phyloP scores from a whole-genome alignment of 2,329 filamentous ascomycete species.

The Aspergillus alliaceus region DNA sequence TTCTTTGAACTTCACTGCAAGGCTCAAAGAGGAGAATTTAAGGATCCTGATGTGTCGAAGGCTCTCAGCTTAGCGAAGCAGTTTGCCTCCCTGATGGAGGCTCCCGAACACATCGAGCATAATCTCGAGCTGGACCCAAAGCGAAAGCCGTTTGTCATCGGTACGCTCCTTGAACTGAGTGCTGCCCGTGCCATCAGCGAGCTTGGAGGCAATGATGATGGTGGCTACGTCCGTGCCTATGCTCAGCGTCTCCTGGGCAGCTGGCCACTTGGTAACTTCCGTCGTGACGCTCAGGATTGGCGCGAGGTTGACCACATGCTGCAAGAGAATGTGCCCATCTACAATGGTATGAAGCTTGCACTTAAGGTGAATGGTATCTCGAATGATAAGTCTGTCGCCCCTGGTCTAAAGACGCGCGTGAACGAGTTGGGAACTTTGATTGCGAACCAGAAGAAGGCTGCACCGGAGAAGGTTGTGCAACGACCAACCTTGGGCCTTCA shows the following conservation, averaged over 20 bases:
- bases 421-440: conserved; percentile 56
- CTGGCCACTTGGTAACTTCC: conserved; percentile 29
- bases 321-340: conserved; percentile 35
- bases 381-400: conserved; percentile 23
- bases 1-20: conserved; percentile 40
- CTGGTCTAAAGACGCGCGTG: conserved; percentile 24
- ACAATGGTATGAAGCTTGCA: conserved; percentile 44
- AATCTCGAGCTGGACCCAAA: conserved; percentile 34
- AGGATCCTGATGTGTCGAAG: conserved; percentile 30
- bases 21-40: conserved; percentile 34
- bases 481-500: conserved; percentile 21
- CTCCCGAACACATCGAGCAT: conserved; percentile 30
- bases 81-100: conserved; percentile 37
- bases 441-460: conserved; percentile 22
- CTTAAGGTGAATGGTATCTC: conserved; percentile 34
- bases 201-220: conserved; percentile 39
- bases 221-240: conserved; percentile 41
- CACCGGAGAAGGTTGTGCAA: conserved; percentile 18
- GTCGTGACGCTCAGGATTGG: conserved; percentile 21
- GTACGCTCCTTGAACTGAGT: conserved; percentile 45
- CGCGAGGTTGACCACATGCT: conserved; percentile 24
- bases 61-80: conserved; percentile 35
- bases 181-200: conserved; percentile 43
- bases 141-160: conserved; percentile 43
- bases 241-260: conserved; percentile 36